Conservation (phyloP, 208 protist genomes). For the Trypanosoma cruzi region DNA sequence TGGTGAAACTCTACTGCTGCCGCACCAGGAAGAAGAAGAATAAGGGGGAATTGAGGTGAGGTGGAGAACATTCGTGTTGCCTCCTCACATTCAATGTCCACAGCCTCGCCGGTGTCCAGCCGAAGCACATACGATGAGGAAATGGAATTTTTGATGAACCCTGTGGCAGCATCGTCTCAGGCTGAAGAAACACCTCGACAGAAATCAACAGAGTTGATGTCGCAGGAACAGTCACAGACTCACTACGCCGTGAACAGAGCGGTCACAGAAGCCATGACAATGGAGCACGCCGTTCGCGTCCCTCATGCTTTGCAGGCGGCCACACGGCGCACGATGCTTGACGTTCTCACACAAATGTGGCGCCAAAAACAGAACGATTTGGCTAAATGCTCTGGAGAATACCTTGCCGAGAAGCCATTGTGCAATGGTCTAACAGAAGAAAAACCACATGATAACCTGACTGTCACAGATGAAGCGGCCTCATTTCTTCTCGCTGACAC, state of each 20-base stretch:
- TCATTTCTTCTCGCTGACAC: neutral
- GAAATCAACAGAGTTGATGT: neutral
- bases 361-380: neutral
- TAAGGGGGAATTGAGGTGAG: neutral
- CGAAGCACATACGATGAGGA: conserved; percentile 25
- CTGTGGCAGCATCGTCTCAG: neutral
- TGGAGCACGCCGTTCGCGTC: conserved; percentile 61
- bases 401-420: neutral
- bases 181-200: neutral
- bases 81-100: conserved; percentile 1
- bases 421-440: neutral
- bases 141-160: neutral
- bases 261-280: conserved; percentile 37
- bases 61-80: neutral
- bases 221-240: neutral
- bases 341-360: conserved; percentile 37
- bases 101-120: neutral
- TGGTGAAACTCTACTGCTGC: neutral
- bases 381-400: neutral
- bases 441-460: too few relatives aligned
- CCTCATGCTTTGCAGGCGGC: conserved; percentile 54
- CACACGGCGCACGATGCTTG: conserved; percentile 77
- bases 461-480: neutral
- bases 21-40: neutral
- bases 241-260: neutral